Percentiles rank a stretch among this genome's conserved stretches.
Conservation (phyloP, 257 asterid species). For the Solanum gracilifrons region DNA sequence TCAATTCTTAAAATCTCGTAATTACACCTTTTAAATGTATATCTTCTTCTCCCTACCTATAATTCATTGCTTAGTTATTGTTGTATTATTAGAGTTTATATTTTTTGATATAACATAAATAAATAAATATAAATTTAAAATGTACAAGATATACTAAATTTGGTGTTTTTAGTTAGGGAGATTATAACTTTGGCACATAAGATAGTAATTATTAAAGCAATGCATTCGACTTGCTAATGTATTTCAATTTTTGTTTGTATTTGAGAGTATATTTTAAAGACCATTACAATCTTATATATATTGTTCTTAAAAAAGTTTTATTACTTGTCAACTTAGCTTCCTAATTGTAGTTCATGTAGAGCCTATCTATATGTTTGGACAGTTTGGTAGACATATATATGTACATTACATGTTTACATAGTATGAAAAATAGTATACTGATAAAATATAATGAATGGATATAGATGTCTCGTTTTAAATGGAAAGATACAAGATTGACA, state of each 20-base stretch:
- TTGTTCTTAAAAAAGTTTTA: too few species aligned
- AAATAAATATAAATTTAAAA: too few species aligned
- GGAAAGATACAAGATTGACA: background rate
- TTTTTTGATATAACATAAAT: background rate
- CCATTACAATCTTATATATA: background rate
- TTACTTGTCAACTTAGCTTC: too few species aligned
- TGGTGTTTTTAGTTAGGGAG: too few species aligned
- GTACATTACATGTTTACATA: background rate
- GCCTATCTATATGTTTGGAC: too few species aligned
- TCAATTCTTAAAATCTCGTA: too few species aligned
- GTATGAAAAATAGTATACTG: background rate
- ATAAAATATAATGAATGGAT: background rate
- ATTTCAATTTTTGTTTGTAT: background rate
- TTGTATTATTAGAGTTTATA: too few species aligned
- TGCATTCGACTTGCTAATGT: background rate
- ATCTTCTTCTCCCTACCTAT: background rate
- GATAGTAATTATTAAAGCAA: background rate
- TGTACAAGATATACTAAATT: too few species aligned
- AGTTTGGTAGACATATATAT: background rate
- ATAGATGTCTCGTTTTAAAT: background rate
- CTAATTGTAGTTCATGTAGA: background rate
- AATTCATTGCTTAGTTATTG: background rate
- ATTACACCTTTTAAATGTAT: too few species aligned
- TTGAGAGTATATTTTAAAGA: background rate
- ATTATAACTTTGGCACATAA: too few species aligned